Percentiles rank a stretch among this genome's conserved stretches.
Conservation (phyloP, 495 filamentous ascomycete species). For the Neurospora sp. region DNA sequence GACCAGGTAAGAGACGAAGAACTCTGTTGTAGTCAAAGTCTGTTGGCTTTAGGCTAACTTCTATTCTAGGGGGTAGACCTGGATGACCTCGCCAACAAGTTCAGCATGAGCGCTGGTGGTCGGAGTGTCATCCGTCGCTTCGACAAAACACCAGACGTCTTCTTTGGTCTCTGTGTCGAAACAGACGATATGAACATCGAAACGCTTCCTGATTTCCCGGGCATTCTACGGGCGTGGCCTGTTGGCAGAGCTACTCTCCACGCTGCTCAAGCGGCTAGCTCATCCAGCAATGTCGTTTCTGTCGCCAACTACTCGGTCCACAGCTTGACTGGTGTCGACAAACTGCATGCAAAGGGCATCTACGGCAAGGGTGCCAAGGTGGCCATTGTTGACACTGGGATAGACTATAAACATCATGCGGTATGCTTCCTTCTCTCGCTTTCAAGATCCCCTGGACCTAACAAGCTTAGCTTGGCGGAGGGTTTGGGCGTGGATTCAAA, state of each 20-base stretch:
- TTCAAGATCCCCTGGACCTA: not conserved
- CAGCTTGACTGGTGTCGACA: slow-evolving; percentile 22
- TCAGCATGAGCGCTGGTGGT: not conserved
- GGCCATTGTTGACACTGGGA: slow-evolving; percentile 33
- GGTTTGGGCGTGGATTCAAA: slow-evolving; percentile 25
- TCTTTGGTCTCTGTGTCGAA: slow-evolving; percentile 21
- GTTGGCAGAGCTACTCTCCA: slow-evolving; percentile 13
- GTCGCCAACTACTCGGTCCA: slow-evolving; percentile 22
- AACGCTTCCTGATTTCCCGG: slow-evolving; percentile 10
- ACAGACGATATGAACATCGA: slow-evolving; percentile 15
- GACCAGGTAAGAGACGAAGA: not conserved
- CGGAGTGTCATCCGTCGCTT: slow-evolving; percentile 18
- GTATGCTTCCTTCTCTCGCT: slow-evolving; percentile 4
- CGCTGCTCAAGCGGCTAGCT: slow-evolving; percentile 1
- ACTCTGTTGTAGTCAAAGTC: accelerated
- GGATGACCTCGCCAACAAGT: slow-evolving; percentile 1
- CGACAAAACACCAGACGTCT: slow-evolving; percentile 20
- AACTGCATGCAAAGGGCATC: slow-evolving; percentile 20
- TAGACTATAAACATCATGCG: slow-evolving; percentile 37
- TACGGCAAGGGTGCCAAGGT: slow-evolving; percentile 20
- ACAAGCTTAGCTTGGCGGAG: slow-evolving; percentile 22
- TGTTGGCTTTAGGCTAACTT: not conserved
- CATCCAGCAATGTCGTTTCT: slow-evolving; percentile 12
- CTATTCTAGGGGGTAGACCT: not conserved
- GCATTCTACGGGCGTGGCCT: slow-evolving; percentile 19